phyloP scores from a whole-genome alignment of 2,329 filamentous ascomycete genomes.

The Tympanopsis confertula region DNA sequence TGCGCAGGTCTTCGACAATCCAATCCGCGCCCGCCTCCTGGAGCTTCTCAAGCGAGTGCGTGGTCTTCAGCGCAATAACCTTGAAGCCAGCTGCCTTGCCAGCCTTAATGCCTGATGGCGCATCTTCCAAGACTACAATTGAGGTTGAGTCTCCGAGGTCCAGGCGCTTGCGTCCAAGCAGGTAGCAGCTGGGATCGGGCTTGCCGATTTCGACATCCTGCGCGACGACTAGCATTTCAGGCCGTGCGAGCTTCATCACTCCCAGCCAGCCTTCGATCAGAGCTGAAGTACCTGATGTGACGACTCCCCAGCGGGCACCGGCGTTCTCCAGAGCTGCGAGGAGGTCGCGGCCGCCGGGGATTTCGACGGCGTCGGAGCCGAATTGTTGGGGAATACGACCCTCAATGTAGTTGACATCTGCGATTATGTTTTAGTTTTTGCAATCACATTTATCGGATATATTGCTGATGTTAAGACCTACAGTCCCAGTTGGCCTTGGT shows the following conservation, averaged over 20 bases:
- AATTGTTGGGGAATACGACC: not conserved
- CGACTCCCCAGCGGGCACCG: constrained; percentile 5
- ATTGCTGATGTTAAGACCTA: not conserved
- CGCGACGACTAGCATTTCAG: constrained; percentile 30
- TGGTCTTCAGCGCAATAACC: constrained; percentile 55
- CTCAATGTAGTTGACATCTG: constrained; percentile 1
- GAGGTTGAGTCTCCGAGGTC: constrained; percentile 11
- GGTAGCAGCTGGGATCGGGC: constrained; percentile 35
- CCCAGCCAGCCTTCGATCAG: constrained; percentile 36
- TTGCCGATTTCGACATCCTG: constrained; percentile 35
- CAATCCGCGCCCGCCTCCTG: constrained; percentile 55
- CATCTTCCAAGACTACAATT: constrained; percentile 58
- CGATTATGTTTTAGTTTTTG: not conserved
- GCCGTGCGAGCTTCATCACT: constrained; percentile 31
- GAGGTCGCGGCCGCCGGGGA: not conserved
- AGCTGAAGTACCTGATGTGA: constrained; percentile 33
- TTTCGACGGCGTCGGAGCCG: constrained; percentile 1
- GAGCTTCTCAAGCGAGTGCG: constrained; percentile 48
- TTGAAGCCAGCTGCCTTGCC: constrained; percentile 63
- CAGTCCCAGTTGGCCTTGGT: constrained; percentile 1
- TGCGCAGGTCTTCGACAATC: constrained; percentile 55
- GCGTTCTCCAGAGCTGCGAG: not conserved
- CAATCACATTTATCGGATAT: not conserved
- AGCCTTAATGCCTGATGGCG: constrained; percentile 54
- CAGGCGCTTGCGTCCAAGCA: constrained; percentile 25